phyloP scores from a whole-genome alignment of 805 yeast species.

The Schwanniomyces yamadae region DNA sequence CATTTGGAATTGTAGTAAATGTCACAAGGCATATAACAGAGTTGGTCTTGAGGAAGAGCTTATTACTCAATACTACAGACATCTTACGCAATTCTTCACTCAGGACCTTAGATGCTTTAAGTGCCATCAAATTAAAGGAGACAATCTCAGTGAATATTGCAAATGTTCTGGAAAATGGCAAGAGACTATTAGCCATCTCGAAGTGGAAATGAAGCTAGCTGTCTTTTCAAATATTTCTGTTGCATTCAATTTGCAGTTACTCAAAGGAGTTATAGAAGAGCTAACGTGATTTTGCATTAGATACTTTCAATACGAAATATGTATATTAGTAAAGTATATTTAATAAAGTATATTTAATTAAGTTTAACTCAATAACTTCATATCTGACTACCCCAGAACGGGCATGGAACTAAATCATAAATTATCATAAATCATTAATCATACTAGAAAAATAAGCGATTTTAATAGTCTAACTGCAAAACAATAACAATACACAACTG shows the following conservation, averaged over 20 bases:
- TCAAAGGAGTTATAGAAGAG: conserved; percentile 39
- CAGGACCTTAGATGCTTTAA: conserved; percentile 84
- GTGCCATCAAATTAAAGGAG: conserved; percentile 66
- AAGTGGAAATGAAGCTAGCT: conserved; percentile 43
- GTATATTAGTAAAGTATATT: too few relatives aligned
- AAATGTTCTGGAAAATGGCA: conserved; percentile 87
- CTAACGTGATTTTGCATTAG: not conserved
- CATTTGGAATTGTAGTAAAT: conserved; percentile 66
- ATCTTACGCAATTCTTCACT: conserved; percentile 57
- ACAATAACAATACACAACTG: too few relatives aligned
- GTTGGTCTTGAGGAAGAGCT: conserved; percentile 77
- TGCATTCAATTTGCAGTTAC: conserved; percentile 57
- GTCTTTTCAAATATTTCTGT: conserved; percentile 60
- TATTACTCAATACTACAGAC: conserved; percentile 58
- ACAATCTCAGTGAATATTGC: conserved; percentile 72
- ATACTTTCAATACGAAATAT: not conserved
- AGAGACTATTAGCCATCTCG: conserved; percentile 49
- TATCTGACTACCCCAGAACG: too few relatives aligned
- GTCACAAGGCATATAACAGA: conserved; percentile 63
- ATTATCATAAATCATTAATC: too few relatives aligned
- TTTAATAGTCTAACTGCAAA: too few relatives aligned
- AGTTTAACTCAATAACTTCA: too few relatives aligned
- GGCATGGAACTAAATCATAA: too few relatives aligned
- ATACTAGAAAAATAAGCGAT: too few relatives aligned
- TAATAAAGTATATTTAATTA: too few relatives aligned